A percentile compares a stretch with the other conserved stretches of the same genome.
phyloP scores from a whole-genome alignment of 805 yeast species.

The Hanseniaspora occidentalis region DNA sequence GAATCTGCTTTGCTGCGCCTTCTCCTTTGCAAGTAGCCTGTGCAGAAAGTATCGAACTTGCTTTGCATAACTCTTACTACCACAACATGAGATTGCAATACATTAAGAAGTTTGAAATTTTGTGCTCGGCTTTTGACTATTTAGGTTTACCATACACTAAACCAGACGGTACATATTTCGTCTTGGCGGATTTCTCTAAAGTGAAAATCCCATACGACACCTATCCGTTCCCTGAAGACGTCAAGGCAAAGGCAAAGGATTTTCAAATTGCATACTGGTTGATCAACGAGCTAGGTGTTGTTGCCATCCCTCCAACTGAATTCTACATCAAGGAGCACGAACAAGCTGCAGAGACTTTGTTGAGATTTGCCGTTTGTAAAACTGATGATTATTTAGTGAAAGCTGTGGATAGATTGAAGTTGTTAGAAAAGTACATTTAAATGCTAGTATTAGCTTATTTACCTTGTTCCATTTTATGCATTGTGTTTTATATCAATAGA shows the following conservation, averaged over 20 bases:
- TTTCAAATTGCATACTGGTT: conserved; percentile 88
- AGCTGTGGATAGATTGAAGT: conserved; percentile 66
- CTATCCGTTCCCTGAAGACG: conserved; percentile 59
- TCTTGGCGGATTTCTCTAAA: conserved; percentile 76
- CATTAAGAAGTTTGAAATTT: conserved; percentile 55
- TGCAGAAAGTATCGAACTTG: conserved; percentile 58
- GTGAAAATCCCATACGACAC: conserved; percentile 59
- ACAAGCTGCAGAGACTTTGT: conserved; percentile 64
- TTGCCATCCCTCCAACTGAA: conserved; percentile 86
- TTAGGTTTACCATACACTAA: conserved; percentile 78
- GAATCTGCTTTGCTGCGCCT: conserved; percentile 86
- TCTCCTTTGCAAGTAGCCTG: conserved; percentile 90
- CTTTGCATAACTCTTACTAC: conserved; percentile 54
- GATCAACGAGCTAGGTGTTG: conserved; percentile 84
- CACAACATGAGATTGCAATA: conserved; percentile 57
- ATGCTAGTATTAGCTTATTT: neutral
- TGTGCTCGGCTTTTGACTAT: conserved; percentile 72
- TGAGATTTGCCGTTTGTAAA: conserved; percentile 94
- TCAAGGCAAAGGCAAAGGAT: conserved; percentile 62
- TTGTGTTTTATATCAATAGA: too few species aligned
- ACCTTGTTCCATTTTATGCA: neutral
- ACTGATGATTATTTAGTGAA: conserved; percentile 69
- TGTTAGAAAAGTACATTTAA: conserved; percentile 51
- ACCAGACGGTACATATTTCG: conserved; percentile 90
- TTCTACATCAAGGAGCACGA: conserved; percentile 45